A percentile compares a stretch with the other conserved stretches of the same genome.
These are phyloP conservation scores for Gossypium lobatum DNA, from an alignment of 441 rosid genomes.

Conservation along the genomic window DNA sequence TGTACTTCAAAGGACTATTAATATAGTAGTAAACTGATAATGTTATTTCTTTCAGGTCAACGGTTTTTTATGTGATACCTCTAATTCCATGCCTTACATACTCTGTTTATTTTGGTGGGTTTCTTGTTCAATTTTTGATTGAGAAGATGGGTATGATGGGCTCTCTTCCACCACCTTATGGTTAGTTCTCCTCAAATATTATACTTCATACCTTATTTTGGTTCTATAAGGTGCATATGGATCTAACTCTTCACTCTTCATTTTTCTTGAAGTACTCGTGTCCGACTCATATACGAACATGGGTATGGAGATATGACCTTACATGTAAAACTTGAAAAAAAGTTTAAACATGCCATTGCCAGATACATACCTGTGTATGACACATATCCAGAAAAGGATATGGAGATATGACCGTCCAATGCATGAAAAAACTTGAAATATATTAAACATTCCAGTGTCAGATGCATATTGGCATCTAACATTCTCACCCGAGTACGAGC, in stretches of 20 bases:
- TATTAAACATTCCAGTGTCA: too few species aligned
- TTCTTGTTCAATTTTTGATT: conserved; percentile 68
- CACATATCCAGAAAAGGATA: too few species aligned
- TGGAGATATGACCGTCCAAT: too few species aligned
- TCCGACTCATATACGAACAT: background rate
- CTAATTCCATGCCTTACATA: conserved; percentile 68
- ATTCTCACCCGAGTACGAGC: too few species aligned
- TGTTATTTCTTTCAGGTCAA: conserved; percentile 56
- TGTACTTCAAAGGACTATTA: background rate
- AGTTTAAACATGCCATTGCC: background rate
- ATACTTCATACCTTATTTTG: background rate
- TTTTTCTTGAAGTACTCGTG: background rate
- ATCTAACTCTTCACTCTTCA: background rate
- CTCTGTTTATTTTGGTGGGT: conserved; percentile 73
- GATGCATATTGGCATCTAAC: too few species aligned
- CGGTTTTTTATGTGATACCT: conserved; percentile 56
- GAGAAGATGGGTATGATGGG: conserved; percentile 99
- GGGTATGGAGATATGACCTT: background rate
- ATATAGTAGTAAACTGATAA: conserved; percentile 11
- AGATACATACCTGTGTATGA: background rate
- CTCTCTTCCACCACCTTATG: conserved; percentile 77
- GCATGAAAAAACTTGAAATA: too few species aligned
- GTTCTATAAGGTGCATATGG: background rate
- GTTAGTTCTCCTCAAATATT: conserved; percentile 42
- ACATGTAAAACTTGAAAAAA: background rate